Base-by-base conservation (phyloP, 139 green algal genomes). In the Chlorella sorokiniana region DNA sequence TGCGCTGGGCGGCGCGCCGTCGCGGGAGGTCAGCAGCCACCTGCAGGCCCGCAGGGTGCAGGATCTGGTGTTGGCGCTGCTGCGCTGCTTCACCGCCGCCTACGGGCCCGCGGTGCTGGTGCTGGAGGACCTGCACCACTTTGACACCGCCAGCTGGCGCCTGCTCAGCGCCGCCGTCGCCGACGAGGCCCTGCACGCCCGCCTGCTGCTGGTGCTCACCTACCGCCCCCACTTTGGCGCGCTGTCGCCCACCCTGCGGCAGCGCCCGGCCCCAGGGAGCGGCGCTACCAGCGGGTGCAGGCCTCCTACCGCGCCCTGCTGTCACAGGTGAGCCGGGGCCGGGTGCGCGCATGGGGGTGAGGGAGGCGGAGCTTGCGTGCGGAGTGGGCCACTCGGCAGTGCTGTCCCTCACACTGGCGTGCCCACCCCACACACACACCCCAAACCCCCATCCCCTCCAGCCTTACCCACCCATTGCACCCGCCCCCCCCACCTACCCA, bases 101-200 rank as follows among this genome's bases (percentile, higher is more conserved):
- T 93, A 94, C 74, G 92, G 90, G n/a, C 88, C 89, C 9, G 71
- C 91, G 18, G 59, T 94, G 14, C 61, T 93, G 38, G 73, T 94
- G 70, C 74, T 94, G 70, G 90, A 94, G 85, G 91, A 95, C 84
- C 76, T 95, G 70, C 91, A 95, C 56, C 78, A 91, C 56, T 93
- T 93, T 79, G 92, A 95, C 78, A 90, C 85, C 16, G 86, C 85
- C 81, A 91, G 83, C 44, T 94, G 90, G 88, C 80, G 88, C 62
- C 83, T 94, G 82, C 71, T 94, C 23, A 52, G 41, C 68, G 45
- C n/a, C n/a, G 82, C 85, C 10, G 37, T 63, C 25, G 69, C 81
- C 5, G 83, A 81, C 3, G 80, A 91, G 72, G 77, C 86, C 38
- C 83, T 92, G 68, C 61, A 62, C 18, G 42, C 76, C 6, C 56